These are phyloP conservation scores for Diacronema lutheri DNA, from an alignment of 78 protist genomes.

Conservation along the genomic window DNA sequence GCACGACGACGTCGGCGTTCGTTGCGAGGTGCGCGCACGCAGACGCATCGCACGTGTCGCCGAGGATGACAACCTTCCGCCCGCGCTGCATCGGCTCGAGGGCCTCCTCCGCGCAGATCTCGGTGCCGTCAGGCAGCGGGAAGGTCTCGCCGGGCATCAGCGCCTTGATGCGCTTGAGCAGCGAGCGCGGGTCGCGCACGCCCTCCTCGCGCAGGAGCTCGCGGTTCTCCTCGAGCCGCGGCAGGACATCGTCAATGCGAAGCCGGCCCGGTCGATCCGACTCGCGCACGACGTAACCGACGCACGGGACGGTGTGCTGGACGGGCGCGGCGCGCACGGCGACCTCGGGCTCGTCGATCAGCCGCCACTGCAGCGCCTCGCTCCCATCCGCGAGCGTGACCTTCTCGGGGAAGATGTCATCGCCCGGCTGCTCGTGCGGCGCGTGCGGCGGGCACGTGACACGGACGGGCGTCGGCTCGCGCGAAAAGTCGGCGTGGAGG, in stretches of 20 bases:
- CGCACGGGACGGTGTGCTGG: slow-evolving; percentile 33
- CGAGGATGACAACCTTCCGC: slow-evolving; percentile 25
- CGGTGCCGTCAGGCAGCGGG: slow-evolving; percentile 32
- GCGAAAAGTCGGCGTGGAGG: background rate
- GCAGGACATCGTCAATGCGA: background rate
- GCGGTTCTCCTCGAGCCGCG: background rate
- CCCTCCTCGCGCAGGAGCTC: background rate
- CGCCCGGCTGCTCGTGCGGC: background rate
- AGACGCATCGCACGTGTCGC: slow-evolving; percentile 50
- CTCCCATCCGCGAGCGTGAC: background rate
- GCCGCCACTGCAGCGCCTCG: background rate
- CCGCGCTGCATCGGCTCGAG: background rate
- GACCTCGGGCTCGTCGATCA: background rate
- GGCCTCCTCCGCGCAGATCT: background rate
- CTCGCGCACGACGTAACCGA: slow-evolving; percentile 48
- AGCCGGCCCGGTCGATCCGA: background rate
- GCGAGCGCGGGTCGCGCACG: slow-evolving; percentile 1
- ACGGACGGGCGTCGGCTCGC: slow-evolving; percentile 25
- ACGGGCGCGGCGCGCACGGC: slow-evolving; percentile 23
- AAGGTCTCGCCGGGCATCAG: background rate
- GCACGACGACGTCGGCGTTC: slow-evolving; percentile 19
- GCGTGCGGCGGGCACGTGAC: slow-evolving; percentile 37
- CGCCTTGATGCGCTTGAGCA: background rate
- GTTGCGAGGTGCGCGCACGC: background rate
- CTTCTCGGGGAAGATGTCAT: background rate